These are phyloP conservation scores for Austroboletus festivus DNA, from an alignment of 768 basidiomycete species.

Conservation along the genomic window DNA sequence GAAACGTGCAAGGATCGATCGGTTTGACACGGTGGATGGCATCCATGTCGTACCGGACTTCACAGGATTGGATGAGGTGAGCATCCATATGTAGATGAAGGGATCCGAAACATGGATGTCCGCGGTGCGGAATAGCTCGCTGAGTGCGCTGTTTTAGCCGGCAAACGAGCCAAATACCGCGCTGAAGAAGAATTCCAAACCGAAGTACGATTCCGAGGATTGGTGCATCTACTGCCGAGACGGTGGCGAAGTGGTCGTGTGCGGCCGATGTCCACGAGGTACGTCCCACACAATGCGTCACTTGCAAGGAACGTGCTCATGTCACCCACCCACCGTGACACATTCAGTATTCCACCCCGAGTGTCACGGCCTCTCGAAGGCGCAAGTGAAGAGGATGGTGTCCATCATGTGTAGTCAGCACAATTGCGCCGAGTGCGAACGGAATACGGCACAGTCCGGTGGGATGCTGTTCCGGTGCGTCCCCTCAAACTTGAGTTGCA, in stretches of 20 bases:
- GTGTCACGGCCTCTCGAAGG: slow-evolving; percentile 41
- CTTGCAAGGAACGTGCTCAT: too few species aligned
- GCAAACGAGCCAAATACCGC: slow-evolving; percentile 9
- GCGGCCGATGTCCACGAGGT: slow-evolving; percentile 55
- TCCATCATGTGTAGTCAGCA: slow-evolving; percentile 48
- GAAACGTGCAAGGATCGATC: slow-evolving; percentile 41
- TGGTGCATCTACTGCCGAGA: slow-evolving; percentile 59
- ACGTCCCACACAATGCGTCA: background rate
- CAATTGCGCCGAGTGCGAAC: slow-evolving; percentile 42
- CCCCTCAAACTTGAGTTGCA: too few species aligned
- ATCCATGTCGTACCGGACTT: slow-evolving; percentile 32
- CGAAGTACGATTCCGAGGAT: slow-evolving; percentile 50
- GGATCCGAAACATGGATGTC: background rate
- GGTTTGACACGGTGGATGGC: slow-evolving; percentile 39
- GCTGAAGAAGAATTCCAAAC: slow-evolving; percentile 32
- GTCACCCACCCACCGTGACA: background rate
- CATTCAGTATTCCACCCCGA: slow-evolving; percentile 49
- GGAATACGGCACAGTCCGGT: slow-evolving; percentile 45
- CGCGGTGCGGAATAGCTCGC: background rate
- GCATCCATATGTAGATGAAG: slow-evolving; percentile 21
- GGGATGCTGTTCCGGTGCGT: slow-evolving; percentile 57
- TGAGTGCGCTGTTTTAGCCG: slow-evolving; percentile 14
- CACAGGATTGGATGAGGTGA: slow-evolving; percentile 29
- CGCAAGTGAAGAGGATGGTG: slow-evolving; percentile 26
- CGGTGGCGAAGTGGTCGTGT: slow-evolving; percentile 51